A percentile compares a stretch with the other conserved stretches of the same genome.
phyloP scores from a whole-genome alignment of 768 basidiomycete genomes.

The Serendipita indica region DNA sequence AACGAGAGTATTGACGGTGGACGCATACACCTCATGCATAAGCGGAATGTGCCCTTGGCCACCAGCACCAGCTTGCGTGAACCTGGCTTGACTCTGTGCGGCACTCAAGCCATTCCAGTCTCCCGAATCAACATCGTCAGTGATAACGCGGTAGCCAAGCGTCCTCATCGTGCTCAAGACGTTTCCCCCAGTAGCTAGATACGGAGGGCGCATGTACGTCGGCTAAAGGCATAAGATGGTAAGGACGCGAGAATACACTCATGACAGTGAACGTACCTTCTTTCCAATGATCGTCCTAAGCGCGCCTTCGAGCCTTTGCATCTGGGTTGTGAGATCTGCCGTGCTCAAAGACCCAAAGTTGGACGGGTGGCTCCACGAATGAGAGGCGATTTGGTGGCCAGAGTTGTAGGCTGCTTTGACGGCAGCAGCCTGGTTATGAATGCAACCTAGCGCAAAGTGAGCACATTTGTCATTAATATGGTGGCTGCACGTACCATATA shows the following conservation, averaged over 20 bases:
- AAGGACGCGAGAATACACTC: too few relatives aligned
- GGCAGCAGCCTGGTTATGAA: neutral
- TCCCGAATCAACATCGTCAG: slow-evolving; percentile 4
- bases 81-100: neutral
- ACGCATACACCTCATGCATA: neutral
- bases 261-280: too few relatives aligned
- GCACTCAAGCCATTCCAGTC: slow-evolving; percentile 2
- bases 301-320: slow-evolving; percentile 1
- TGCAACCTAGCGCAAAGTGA: neutral
- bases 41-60: neutral
- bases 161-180: neutral
- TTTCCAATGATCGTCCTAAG: slow-evolving; percentile 2
- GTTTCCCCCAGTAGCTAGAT: neutral
- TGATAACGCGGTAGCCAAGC: neutral
- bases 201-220: slow-evolving; percentile 6
- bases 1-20: neutral
- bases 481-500: slow-evolving; percentile 9
- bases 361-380: slow-evolving; percentile 12
- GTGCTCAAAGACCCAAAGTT: slow-evolving; percentile 3
- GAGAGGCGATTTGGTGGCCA: slow-evolving; percentile 13
- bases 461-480: neutral
- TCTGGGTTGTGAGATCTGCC: neutral
- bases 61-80: neutral
- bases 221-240: too few relatives aligned
- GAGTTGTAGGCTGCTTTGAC: slow-evolving; percentile 8